phyloP scores from a whole-genome alignment of 805 yeast species.

The Metschnikowia borealis region DNA sequence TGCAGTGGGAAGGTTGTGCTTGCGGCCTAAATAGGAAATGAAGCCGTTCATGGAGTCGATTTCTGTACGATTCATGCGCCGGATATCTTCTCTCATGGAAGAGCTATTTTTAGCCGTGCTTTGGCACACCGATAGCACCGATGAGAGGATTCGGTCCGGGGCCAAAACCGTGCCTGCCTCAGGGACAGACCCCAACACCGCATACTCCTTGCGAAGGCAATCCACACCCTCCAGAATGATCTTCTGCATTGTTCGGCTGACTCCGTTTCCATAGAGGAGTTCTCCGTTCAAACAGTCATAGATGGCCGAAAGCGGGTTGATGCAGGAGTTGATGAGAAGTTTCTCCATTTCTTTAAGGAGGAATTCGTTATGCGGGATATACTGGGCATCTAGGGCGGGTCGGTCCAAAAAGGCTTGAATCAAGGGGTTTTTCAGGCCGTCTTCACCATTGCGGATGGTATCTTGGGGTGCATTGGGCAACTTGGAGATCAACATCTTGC shows the following conservation, averaged over 20 bases:
- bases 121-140: conserved; percentile 28
- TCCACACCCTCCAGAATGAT: conserved; percentile 45
- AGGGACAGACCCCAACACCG: conserved; percentile 23
- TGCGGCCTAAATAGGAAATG: conserved; percentile 52
- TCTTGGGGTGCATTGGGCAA: conserved; percentile 39
- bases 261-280: conserved; percentile 40
- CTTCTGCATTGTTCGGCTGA: conserved; percentile 30
- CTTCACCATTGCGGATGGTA: conserved; percentile 1
- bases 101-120: conserved; percentile 55
- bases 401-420: conserved; percentile 23
- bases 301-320: conserved; percentile 79
- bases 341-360: conserved; percentile 65
- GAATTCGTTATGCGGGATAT: conserved; percentile 40
- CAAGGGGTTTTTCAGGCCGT: conserved; percentile 9
- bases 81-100: conserved; percentile 69
- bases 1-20: conserved; percentile 40
- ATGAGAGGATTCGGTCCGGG: conserved; percentile 34
- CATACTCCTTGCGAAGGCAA: conserved; percentile 35
- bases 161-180: conserved; percentile 29
- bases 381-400: conserved; percentile 23
- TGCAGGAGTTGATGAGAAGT: conserved; percentile 73
- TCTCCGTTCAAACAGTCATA: conserved; percentile 78
- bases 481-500: conserved; percentile 55
- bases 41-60: conserved; percentile 83
- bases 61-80: conserved; percentile 59